Evolutionary conservation across 257 asterid genomes (phyloP).

Genomic region (Primulina huaijiensis): DNA sequence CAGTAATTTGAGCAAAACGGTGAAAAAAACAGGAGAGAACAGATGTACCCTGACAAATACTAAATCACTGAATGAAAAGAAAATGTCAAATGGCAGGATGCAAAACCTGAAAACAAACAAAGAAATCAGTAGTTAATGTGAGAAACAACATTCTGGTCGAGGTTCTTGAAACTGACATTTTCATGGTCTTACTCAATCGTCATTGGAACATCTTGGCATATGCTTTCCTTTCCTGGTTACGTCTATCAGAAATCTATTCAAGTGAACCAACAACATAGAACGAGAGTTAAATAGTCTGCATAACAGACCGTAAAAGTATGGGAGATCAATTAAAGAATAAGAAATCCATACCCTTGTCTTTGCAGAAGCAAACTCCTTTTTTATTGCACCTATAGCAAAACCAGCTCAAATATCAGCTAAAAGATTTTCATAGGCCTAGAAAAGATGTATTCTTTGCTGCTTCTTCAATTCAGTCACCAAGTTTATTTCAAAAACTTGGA

Average conservation of each 20-base stretch:
- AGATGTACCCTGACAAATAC: slow-evolving; percentile 19
- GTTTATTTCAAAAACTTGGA: background rate
- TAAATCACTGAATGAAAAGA: background rate
- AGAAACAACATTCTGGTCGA: background rate
- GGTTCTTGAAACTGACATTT: background rate
- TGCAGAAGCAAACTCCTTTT: slow-evolving; percentile 70
- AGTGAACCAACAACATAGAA: background rate
- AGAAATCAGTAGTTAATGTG: background rate
- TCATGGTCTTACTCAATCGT: slow-evolving; percentile 29
- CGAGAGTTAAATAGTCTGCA: slow-evolving; percentile 24
- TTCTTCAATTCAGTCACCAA: background rate
- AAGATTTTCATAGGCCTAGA: slow-evolving; percentile 12
- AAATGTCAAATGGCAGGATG: slow-evolving; percentile 1
- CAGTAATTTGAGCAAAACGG: slow-evolving; percentile 25
- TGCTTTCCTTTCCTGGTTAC: slow-evolving; percentile 71
- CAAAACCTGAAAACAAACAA: slow-evolving; percentile 4
- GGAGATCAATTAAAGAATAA: background rate
- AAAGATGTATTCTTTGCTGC: background rate
- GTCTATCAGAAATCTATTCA: slow-evolving; percentile 68
- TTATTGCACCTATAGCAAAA: slow-evolving; percentile 63
- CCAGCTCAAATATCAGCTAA: slow-evolving; percentile 18
- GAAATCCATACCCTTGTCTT: slow-evolving; percentile 62
- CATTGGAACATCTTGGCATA: slow-evolving; percentile 70
- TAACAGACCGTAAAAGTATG: background rate
- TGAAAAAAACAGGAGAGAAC: slow-evolving; percentile 27